These are phyloP conservation scores for Metahyphopichia silvanorum DNA, from an alignment of 805 yeast genomes.

Conservation along the genomic window DNA sequence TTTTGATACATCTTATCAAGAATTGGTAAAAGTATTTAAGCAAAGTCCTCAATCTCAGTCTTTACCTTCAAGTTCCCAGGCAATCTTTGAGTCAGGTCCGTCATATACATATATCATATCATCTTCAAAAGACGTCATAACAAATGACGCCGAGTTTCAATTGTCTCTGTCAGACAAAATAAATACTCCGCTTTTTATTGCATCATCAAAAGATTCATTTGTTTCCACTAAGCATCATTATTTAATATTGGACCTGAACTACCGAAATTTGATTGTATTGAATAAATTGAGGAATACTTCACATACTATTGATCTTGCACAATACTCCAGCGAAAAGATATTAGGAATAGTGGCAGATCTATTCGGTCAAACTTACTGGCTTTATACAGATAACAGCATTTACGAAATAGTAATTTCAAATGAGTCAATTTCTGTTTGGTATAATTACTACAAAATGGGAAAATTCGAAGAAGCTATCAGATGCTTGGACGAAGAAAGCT, in stretches of 20 bases:
- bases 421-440: constrained; percentile 78
- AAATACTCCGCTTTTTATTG: constrained; percentile 4
- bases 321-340: constrained; percentile 10
- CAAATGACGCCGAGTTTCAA: constrained; percentile 30
- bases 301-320: constrained; percentile 5
- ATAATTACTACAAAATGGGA: constrained; percentile 34
- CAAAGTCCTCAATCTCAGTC: constrained; percentile 9
- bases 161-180: constrained; percentile 14
- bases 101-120: constrained; percentile 12
- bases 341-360: constrained; percentile 30
- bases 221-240: constrained; percentile 27
- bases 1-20: constrained; percentile 26
- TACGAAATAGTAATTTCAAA: constrained; percentile 69
- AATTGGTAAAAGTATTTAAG: constrained; percentile 26
- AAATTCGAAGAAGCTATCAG: constrained; percentile 65
- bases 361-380: constrained; percentile 64
- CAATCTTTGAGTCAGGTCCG: constrained; percentile 11
- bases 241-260: constrained; percentile 13
- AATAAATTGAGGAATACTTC: constrained; percentile 28
- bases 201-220: constrained; percentile 1
- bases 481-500: constrained; percentile 15
- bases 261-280: constrained; percentile 18
- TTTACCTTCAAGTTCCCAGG: constrained; percentile 1
- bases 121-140: constrained; percentile 12
- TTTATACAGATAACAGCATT: constrained; percentile 55